phyloP scores from a whole-genome alignment of 805 yeast genomes.

The Yamadazyma insecticola region DNA sequence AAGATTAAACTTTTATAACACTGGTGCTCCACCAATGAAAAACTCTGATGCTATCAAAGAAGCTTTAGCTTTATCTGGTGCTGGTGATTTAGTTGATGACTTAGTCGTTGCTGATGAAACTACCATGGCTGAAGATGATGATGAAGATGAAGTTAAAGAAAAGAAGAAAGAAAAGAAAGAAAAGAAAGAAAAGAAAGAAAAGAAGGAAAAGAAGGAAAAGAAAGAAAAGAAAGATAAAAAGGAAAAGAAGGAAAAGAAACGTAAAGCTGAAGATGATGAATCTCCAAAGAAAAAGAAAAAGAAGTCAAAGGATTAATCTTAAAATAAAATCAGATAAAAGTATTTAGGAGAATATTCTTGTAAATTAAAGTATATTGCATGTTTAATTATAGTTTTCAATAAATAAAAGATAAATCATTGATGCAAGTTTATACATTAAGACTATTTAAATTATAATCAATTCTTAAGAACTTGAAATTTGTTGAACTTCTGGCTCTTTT shows the following conservation, averaged over 20 bases:
- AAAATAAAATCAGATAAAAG: constrained; percentile 1
- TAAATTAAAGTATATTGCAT: constrained; percentile 23
- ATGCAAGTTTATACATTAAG: too few species aligned
- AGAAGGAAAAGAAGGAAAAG: constrained; percentile 29
- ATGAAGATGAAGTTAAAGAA: constrained; percentile 23
- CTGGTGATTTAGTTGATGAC: constrained; percentile 40
- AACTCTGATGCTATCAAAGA: constrained; percentile 90
- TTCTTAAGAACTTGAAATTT: neutral
- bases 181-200: constrained; percentile 19
- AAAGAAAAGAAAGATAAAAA: constrained; percentile 28
- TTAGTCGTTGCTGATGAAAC: constrained; percentile 28
- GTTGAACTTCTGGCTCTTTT: too few species aligned
- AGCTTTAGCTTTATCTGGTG: constrained; percentile 73
- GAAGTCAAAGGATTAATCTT: constrained; percentile 40
- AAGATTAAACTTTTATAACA: constrained; percentile 90
- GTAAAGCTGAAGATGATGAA: constrained; percentile 29
- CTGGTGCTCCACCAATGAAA: constrained; percentile 96
- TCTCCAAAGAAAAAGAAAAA: constrained; percentile 37
- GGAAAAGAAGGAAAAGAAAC: constrained; percentile 28
- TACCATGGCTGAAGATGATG: constrained; percentile 20
- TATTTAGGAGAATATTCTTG: constrained; percentile 12
- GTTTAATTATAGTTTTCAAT: constrained; percentile 13
- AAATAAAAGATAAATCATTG: constrained; percentile 1
- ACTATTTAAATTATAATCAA: too few species aligned
- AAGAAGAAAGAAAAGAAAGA: constrained; percentile 22